Conservation (phyloP, 495 filamentous ascomycete genomes). For the Talaromyces nanjingensis region DNA sequence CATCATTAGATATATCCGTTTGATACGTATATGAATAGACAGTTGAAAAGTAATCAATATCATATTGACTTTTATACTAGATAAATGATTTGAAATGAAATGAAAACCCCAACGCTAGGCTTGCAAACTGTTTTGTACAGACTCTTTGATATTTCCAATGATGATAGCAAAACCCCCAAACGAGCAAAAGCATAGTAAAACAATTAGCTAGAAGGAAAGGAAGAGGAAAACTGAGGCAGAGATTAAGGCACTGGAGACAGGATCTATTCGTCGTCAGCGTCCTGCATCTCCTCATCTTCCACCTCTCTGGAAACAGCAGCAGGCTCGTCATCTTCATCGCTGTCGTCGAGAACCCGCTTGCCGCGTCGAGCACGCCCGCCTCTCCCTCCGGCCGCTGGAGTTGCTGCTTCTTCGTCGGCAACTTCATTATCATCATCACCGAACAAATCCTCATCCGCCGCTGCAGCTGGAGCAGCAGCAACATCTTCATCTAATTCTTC, state of each 20-base stretch:
- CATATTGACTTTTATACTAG: background rate
- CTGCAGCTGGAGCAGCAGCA: constrained; percentile 21
- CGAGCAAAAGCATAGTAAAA: background rate
- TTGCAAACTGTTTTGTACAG: constrained; percentile 5
- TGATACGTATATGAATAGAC: background rate
- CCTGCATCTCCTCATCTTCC: constrained; percentile 20
- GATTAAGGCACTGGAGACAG: background rate
- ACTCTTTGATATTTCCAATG: background rate
- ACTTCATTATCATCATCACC: constrained; percentile 24
- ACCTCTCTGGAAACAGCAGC: constrained; percentile 9
- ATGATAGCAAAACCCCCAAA: background rate
- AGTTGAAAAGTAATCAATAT: background rate
- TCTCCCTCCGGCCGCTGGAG: constrained; percentile 16
- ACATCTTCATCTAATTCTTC: constrained; percentile 35
- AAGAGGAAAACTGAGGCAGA: background rate
- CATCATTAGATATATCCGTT: constrained; percentile 16
- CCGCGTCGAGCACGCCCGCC: constrained; percentile 29
- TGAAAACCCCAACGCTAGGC: background rate
- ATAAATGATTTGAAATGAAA: background rate
- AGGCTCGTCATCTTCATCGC: constrained; percentile 25
- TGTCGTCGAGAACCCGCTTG: constrained; percentile 37
- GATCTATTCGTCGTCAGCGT: constrained; percentile 11
- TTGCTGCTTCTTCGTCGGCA: constrained; percentile 23
- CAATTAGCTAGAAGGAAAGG: background rate
- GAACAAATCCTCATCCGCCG: constrained; percentile 13